Conservation (phyloP, 306 rosid species). For the Quercus robur region DNA sequence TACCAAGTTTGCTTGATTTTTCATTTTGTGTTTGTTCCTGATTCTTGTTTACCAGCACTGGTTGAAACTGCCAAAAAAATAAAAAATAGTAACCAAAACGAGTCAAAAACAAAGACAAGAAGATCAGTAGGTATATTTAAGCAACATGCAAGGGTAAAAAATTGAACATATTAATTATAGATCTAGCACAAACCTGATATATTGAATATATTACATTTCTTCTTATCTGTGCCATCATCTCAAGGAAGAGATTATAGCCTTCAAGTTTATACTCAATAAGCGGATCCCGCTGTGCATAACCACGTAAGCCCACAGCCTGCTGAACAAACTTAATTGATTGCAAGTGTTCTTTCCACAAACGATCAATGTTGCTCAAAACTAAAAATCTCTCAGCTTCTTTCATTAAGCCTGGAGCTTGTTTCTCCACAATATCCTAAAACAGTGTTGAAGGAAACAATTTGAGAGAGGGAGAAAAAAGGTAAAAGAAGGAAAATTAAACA, state of each 20-base stretch:
- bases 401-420: conserved; percentile 83
- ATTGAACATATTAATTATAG: not conserved
- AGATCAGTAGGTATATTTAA: not conserved
- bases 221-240: conserved; percentile 98
- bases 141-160: not conserved
- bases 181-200: conserved; percentile 64
- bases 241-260: conserved; percentile 97
- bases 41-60: conserved; percentile 77
- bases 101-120: not conserved
- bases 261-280: conserved; percentile 96
- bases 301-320: conserved; percentile 93
- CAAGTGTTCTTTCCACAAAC: conserved; percentile 94
- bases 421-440: conserved; percentile 65
- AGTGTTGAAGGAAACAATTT: not conserved
- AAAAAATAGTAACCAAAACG: not conserved
- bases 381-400: conserved; percentile 96
- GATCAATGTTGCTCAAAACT: conserved; percentile 83
- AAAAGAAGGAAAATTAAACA: not conserved
- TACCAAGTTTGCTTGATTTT: conserved; percentile 41
- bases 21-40: conserved; percentile 37
- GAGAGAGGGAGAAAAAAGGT: not conserved
- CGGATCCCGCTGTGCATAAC: conserved; percentile 95
- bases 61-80: conserved; percentile 64
- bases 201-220: conserved; percentile 95
- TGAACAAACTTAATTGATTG: conserved; percentile 94